Base-by-base conservation (phyloP, 177 flowering plant species). In the Telopea speciosissima region DNA sequence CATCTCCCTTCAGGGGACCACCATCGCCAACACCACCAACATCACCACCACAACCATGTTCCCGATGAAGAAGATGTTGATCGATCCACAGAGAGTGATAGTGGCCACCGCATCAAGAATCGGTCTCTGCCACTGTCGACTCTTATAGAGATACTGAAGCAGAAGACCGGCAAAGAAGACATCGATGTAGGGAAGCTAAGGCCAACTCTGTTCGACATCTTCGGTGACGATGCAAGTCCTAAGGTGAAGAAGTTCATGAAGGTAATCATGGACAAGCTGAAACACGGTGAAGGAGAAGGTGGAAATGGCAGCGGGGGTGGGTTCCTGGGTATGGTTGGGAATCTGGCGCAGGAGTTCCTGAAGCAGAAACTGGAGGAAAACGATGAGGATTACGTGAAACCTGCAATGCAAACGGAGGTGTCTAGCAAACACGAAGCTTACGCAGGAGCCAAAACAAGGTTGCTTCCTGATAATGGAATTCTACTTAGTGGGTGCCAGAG, bases 211-310 rank as follows among this genome's bases (percentile, higher is more conserved):
- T 92, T 89, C 62, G 97, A 92, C 72, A 56, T 81, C 14, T 92
- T 95, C 56, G 97, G 97, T 7, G 97, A 95, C 16, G 99, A 95
- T 78, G 63, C 97, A 0, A 94, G 97, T 69, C 99, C 96, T 3
- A 95, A 95, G 82, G 94, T 95, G 67, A 95, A 95, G 89, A 92
- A 92, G 75, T 90, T 95, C 80, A 92, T 92, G 97, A 89, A 90
- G 36, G 85, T 95, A 10, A 75, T 92, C 11, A 21, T 95, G 73
- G 59, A 73, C 79, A 92, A 89, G 66, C 87, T 95, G 42, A 86
- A 87, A 40, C 74, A 78, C 9, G 83, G 85, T 10, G 75, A 78
- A 3, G 80, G 81, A 0, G 79, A 65, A 16, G 81, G 81, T 13
- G 87, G 76, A 28, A 28, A 28, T 28, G 31, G 31, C 31, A 28